Conservation (phyloP, 345 rosid species). For the Draba incana region DNA sequence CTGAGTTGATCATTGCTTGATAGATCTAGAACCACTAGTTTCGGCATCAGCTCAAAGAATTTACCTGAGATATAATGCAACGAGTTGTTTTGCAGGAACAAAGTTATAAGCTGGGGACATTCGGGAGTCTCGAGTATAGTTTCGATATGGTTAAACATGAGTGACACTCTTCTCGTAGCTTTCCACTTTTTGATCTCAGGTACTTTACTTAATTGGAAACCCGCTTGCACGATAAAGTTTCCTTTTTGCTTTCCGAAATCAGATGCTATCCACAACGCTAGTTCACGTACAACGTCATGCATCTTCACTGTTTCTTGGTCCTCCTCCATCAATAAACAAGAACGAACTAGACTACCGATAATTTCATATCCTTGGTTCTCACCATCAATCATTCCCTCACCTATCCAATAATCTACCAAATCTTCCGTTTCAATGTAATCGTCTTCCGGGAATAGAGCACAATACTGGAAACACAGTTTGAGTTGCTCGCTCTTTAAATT, state of each 20-base stretch:
- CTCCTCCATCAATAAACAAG: constrained; percentile 41
- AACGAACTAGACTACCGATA: constrained; percentile 11
- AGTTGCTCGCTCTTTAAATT: not conserved
- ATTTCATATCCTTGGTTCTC: constrained; percentile 11
- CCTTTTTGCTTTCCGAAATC: not conserved
- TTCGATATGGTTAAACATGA: constrained; percentile 36
- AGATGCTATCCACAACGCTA: constrained; percentile 45
- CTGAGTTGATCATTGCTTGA: constrained; percentile 26
- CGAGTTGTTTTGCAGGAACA: constrained; percentile 26
- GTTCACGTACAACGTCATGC: constrained; percentile 42
- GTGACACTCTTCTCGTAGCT: constrained; percentile 31
- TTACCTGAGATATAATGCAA: constrained; percentile 8
- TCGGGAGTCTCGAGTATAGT: constrained; percentile 23
- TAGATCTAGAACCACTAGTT: constrained; percentile 38
- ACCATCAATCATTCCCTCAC: constrained; percentile 39
- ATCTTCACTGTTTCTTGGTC: not conserved
- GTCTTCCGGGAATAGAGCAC: constrained; percentile 24
- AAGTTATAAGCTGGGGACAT: constrained; percentile 33
- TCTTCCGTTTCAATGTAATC: constrained; percentile 1
- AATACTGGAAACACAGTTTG: constrained; percentile 7
- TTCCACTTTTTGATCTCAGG: constrained; percentile 31
- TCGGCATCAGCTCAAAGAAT: constrained; percentile 41
- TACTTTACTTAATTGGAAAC: not conserved
- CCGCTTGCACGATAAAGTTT: not conserved
- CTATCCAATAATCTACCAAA: constrained; percentile 26